Conservation (phyloP, 2,329 filamentous ascomycete species). For the Thelonectria rubi region DNA sequence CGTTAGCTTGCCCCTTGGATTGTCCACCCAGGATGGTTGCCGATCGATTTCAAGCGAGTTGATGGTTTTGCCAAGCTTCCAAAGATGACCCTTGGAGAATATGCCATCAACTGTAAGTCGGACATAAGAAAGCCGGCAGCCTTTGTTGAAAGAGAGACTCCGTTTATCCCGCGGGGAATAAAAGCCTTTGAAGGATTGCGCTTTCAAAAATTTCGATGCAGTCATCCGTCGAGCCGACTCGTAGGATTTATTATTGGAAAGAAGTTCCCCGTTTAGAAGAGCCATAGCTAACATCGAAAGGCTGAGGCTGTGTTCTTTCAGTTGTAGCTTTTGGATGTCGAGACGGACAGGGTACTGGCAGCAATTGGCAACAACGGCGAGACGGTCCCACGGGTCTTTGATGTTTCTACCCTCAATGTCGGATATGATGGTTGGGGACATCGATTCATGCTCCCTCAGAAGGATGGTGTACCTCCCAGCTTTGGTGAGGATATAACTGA, state of each 20-base stretch:
- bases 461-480: no score
- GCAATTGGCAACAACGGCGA: slow-evolving; percentile 47
- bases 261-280: slow-evolving; percentile 46
- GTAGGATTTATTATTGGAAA: slow-evolving; percentile 41
- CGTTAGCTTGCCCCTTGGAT: no score
- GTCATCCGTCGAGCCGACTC: not conserved
- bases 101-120: not conserved
- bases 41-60: no score
- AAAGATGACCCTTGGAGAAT: not conserved
- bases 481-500: no score
- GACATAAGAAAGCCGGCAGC: not conserved
- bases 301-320: slow-evolving; percentile 32
- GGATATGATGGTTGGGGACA: slow-evolving; percentile 39
- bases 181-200: slow-evolving; percentile 35
- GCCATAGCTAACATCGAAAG: slow-evolving; percentile 43
- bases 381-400: slow-evolving; percentile 38
- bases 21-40: no score
- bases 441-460: slow-evolving; percentile 22
- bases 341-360: slow-evolving; percentile 44
- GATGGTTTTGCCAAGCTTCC: not conserved
- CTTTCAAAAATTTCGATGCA: slow-evolving; percentile 15
- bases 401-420: slow-evolving; percentile 38
- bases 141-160: not conserved
- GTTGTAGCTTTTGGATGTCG: slow-evolving; percentile 29
- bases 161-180: not conserved